Percentiles rank a stretch among this genome's conserved stretches.
Evolutionary conservation across 2,329 filamentous ascomycete species (phyloP).

Genomic region (Pleomassaria siparia): DNA sequence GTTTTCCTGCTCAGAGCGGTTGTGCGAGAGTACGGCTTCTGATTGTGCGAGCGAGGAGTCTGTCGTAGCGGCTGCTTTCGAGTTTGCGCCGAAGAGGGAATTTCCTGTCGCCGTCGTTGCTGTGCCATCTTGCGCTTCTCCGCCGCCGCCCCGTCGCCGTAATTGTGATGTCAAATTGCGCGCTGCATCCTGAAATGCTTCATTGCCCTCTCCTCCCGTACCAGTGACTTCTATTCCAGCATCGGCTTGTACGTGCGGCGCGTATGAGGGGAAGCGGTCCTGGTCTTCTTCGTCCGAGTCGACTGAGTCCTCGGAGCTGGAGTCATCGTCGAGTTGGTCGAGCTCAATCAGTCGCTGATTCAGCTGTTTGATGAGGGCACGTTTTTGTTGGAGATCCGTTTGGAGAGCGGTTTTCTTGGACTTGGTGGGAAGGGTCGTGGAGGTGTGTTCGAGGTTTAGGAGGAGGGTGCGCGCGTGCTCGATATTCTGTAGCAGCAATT

Average conservation of each 20-base stretch:
- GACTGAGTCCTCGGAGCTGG: slow-evolving; percentile 34
- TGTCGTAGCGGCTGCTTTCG: slow-evolving; percentile 28
- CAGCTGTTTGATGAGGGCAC: slow-evolving; percentile 66
- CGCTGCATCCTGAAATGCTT: slow-evolving; percentile 37
- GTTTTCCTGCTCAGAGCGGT: slow-evolving; percentile 79
- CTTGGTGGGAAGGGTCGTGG: slow-evolving; percentile 48
- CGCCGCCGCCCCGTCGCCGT: slow-evolving; percentile 32
- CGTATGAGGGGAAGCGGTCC: slow-evolving; percentile 45
- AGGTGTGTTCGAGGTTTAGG: slow-evolving; percentile 70
- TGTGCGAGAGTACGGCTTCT: slow-evolving; percentile 73
- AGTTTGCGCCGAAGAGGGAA: slow-evolving; percentile 49
- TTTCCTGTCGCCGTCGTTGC: slow-evolving; percentile 33
- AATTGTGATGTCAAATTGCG: slow-evolving; percentile 37
- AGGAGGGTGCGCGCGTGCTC: slow-evolving; percentile 70
- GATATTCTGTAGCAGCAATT: slow-evolving; percentile 58
- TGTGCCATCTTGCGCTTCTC: slow-evolving; percentile 22
- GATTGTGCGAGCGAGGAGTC: slow-evolving; percentile 34
- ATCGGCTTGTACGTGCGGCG: slow-evolving; percentile 39
- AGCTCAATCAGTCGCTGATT: slow-evolving; percentile 68
- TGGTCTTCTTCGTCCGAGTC: slow-evolving; percentile 47
- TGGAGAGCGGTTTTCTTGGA: slow-evolving; percentile 62
- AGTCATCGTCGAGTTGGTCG: slow-evolving; percentile 59
- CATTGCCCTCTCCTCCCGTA: slow-evolving; percentile 29
- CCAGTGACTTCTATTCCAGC: slow-evolving; percentile 36
- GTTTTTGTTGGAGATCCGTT: slow-evolving; percentile 64